Percentiles rank a stretch among this genome's conserved stretches.
These are phyloP conservation scores for Diaporthe velutina DNA, from an alignment of 2,329 filamentous ascomycete species.

Conservation along the genomic window DNA sequence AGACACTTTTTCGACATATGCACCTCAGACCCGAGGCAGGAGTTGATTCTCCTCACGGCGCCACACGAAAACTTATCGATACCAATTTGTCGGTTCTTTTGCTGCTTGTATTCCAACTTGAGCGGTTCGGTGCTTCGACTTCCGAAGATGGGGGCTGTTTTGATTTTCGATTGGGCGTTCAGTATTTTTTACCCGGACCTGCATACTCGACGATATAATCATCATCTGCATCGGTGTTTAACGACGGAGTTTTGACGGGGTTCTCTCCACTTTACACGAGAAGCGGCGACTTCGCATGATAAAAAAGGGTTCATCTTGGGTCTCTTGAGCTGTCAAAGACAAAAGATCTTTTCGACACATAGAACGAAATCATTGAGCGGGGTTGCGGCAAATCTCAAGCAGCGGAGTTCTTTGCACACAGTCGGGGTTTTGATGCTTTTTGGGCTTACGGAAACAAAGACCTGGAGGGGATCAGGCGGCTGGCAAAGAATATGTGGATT, in stretches of 20 bases:
- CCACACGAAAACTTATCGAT: conserved; percentile 50
- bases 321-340: conserved; percentile 63
- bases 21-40: conserved; percentile 48
- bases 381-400: conserved; percentile 43
- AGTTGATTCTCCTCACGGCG: conserved; percentile 47
- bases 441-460: conserved; percentile 39
- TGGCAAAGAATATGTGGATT: conserved; percentile 39
- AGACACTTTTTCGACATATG: conserved; percentile 50
- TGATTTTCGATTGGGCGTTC: conserved; percentile 61
- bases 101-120: conserved; percentile 44
- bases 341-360: conserved; percentile 63
- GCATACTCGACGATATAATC: conserved; percentile 41
- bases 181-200: conserved; percentile 41
- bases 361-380: conserved; percentile 58
- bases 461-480: conserved; percentile 39
- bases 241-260: conserved; percentile 57
- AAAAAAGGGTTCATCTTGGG: conserved; percentile 61
- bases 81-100: conserved; percentile 46
- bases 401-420: conserved; percentile 53
- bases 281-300: conserved; percentile 56
- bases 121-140: conserved; percentile 50
- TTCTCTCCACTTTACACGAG: conserved; percentile 49
- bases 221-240: conserved; percentile 61
- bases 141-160: conserved; percentile 56
- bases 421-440: conserved; percentile 44